A percentile compares a stretch with the other conserved stretches of the same genome.
Conservation (phyloP, 2,329 filamentous ascomycete genomes). For the Byssothecium circinans region DNA sequence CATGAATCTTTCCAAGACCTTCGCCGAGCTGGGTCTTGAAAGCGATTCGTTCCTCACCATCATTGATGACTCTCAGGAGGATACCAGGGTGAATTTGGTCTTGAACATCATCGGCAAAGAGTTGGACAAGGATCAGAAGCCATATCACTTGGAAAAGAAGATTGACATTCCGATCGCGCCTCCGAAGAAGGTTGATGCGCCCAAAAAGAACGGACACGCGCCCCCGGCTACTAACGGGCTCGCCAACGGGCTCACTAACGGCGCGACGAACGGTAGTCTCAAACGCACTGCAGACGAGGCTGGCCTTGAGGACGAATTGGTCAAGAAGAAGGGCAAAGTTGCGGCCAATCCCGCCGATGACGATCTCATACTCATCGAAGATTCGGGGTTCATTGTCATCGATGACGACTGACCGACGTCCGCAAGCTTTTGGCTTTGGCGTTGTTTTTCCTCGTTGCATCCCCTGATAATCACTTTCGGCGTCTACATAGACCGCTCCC, state of each 20-base stretch:
- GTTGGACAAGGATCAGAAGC: conserved; percentile 50
- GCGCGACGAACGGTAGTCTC: conserved; percentile 34
- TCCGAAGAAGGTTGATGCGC: conserved; percentile 44
- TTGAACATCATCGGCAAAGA: conserved; percentile 66
- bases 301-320: conserved; percentile 39
- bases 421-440: too few relatives aligned
- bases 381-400: conserved; percentile 42
- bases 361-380: conserved; percentile 43
- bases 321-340: conserved; percentile 46
- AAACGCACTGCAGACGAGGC: conserved; percentile 52
- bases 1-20: conserved; percentile 78
- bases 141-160: conserved; percentile 54
- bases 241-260: conserved; percentile 34
- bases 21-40: conserved; percentile 75
- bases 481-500: background rate
- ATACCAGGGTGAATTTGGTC: conserved; percentile 77
- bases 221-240: conserved; percentile 14
- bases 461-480: background rate
- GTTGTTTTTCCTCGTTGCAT: background rate
- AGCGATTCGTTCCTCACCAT: conserved; percentile 78
- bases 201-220: conserved; percentile 35
- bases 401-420: conserved; percentile 25
- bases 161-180: conserved; percentile 54
- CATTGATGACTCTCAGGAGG: conserved; percentile 78
- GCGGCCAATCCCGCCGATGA: conserved; percentile 29